Base-by-base conservation (phyloP, 768 basidiomycete species). In the Psilocybe sp. region DNA sequence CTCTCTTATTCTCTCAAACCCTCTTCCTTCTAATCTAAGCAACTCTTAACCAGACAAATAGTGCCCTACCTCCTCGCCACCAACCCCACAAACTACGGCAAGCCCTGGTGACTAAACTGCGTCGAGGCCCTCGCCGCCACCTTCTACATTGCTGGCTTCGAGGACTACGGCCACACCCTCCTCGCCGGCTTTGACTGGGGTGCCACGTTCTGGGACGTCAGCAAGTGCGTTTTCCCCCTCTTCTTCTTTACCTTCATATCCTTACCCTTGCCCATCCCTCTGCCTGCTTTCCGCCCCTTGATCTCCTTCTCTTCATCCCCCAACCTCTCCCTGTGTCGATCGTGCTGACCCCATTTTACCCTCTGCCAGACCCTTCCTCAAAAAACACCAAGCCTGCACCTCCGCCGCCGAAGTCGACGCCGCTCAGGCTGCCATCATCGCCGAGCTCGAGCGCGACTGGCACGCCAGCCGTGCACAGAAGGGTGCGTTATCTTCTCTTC, bases 31-130 rank as follows among this genome's bases (percentile, higher is more conserved):
- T 18, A 6, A 23, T 41, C 53, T 10, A 13, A 23, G 9, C 19
- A n/a, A n/a, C n/a, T n/a, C n/a, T n/a, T 10, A 23, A 13, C 20
- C n/a, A n/a, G n/a, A 1, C 4, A 13, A 13, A 13, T 55, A 99
- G 96, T 99, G 23, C 97, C 97, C 0, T 98, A 96, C 64, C 80
- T 99, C 15, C 67, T 98, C 40, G 97, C 97, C 0, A 89, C 93
- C 0, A 99, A 99, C 65, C 94, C 96, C 0, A 93, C 93, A 8
- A 99, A 98, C 69, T 99, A 98, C 58, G 97, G 97, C 10, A 94
- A 92, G 65, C 97, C 97, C 0, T 98, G 93, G 93, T 76, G 87
- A 43, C 74, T 99, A 36, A 98, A 96, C 60, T 98, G 96, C 55
- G 95, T 91, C 28, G 94, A 96, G 67, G 91, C 92, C 0, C 78